These are phyloP conservation scores for Metarhizium sp. DNA, from an alignment of 2,329 filamentous ascomycete species.

Conservation along the genomic window DNA sequence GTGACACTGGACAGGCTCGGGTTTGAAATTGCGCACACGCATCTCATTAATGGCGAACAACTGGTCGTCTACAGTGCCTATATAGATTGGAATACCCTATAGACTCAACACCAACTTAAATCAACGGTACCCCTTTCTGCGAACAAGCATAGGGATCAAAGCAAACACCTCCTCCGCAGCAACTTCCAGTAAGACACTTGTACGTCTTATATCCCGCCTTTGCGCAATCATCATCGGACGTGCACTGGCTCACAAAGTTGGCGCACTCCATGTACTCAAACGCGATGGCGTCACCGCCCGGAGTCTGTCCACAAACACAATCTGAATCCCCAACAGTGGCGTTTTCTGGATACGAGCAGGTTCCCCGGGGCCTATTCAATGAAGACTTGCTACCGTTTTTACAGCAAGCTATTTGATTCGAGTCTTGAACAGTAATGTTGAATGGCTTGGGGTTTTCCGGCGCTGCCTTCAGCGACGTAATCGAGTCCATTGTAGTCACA, in stretches of 20 bases:
- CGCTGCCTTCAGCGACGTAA: conserved; percentile 21
- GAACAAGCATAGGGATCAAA: conserved; percentile 27
- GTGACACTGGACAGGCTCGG: too few relatives aligned
- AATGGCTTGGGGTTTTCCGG: conserved; percentile 15
- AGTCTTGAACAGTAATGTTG: conserved; percentile 26
- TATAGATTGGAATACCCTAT: conserved; percentile 2
- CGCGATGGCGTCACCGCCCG: conserved; percentile 15
- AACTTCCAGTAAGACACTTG: conserved; percentile 25
- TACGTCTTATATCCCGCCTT: conserved; percentile 14
- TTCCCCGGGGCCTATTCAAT: conserved; percentile 7
- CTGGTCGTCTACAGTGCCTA: neutral
- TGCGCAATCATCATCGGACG: conserved; percentile 17
- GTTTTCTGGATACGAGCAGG: conserved; percentile 21
- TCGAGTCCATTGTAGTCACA: conserved; percentile 15
- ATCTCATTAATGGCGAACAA: neutral
- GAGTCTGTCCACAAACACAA: conserved; percentile 25
- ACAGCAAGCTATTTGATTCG: conserved; percentile 23
- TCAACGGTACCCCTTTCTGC: conserved; percentile 20
- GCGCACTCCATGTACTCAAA: conserved; percentile 25
- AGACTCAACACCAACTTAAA: conserved; percentile 6
- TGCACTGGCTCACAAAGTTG: conserved; percentile 19
- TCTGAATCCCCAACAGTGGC: conserved; percentile 19
- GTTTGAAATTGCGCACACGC: neutral
- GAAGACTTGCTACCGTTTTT: conserved; percentile 15
- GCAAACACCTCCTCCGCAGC: conserved; percentile 25